These are phyloP conservation scores for Aureobasidium sp. DNA, from an alignment of 2,329 filamentous ascomycete species.

Conservation along the genomic window DNA sequence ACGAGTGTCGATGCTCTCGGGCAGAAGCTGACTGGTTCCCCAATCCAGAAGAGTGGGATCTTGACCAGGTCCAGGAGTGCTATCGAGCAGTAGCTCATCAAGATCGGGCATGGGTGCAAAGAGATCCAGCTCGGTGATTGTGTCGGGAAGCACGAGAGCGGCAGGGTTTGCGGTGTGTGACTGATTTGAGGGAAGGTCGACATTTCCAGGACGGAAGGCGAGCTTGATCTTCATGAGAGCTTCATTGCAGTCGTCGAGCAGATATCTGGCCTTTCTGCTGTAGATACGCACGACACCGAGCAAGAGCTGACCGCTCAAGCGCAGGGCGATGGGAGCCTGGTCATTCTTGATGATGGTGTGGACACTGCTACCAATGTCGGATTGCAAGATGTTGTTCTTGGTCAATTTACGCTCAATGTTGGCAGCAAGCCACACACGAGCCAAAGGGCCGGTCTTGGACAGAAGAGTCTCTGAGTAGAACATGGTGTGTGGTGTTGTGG, in stretches of 20 bases:
- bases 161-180: constrained; percentile 71
- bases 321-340: constrained; percentile 89
- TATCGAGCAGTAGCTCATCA: constrained; percentile 61
- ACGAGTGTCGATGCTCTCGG: constrained; percentile 55
- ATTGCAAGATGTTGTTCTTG: constrained; percentile 91
- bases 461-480: constrained; percentile 96
- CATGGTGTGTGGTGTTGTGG: constrained; percentile 49
- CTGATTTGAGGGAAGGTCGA: constrained; percentile 78
- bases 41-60: constrained; percentile 47
- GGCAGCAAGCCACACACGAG: constrained; percentile 95
- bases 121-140: constrained; percentile 86
- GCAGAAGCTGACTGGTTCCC: constrained; percentile 69
- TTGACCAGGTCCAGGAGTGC: constrained; percentile 27
- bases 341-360: constrained; percentile 89
- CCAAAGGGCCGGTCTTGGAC: constrained; percentile 93
- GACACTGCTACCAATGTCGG: constrained; percentile 90
- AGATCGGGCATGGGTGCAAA: constrained; percentile 74
- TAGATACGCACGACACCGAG: constrained; percentile 97
- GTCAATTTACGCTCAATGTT: constrained; percentile 98
- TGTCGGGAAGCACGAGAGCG: constrained; percentile 81
- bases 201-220: constrained; percentile 94
- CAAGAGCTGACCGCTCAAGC: constrained; percentile 86
- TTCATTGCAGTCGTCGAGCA: constrained; percentile 96
- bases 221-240: constrained; percentile 97
- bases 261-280: constrained; percentile 90